phyloP scores from a whole-genome alignment of 1,139 yeast species.

The Blastobotrys illinoisensis region DNA sequence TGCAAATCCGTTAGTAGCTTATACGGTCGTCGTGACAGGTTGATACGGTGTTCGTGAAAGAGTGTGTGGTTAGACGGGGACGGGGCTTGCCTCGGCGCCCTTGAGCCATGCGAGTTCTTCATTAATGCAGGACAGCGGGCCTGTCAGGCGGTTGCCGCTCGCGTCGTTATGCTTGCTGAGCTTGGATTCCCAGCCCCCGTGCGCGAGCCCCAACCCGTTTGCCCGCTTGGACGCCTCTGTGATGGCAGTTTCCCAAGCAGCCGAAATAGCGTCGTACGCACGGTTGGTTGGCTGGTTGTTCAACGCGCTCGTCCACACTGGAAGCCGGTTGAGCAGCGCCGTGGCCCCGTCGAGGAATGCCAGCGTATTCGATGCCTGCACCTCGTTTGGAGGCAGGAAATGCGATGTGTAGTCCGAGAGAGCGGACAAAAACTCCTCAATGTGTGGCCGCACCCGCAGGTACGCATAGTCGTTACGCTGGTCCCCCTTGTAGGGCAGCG shows the following conservation, averaged over 20 bases:
- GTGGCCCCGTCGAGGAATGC: constrained; percentile 67
- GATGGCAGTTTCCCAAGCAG: constrained; percentile 67
- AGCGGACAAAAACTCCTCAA: constrained; percentile 72
- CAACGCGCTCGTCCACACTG: constrained; percentile 63
- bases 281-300: constrained; percentile 67
- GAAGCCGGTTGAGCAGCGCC: constrained; percentile 57
- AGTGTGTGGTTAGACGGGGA: no score
- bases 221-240: constrained; percentile 41
- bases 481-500: constrained; percentile 50
- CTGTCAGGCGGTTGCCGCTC: constrained; percentile 30
- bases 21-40: not conserved
- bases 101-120: constrained; percentile 24
- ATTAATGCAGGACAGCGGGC: constrained; percentile 22
- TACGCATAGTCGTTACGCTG: constrained; percentile 79
- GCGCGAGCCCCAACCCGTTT: constrained; percentile 38
- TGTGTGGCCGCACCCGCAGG: constrained; percentile 65
- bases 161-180: constrained; percentile 59
- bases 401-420: constrained; percentile 74
- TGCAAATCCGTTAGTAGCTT: not conserved
- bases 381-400: constrained; percentile 74
- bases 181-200: constrained; percentile 50
- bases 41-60: no score
- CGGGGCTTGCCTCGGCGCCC: not conserved
- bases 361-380: constrained; percentile 51
- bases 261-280: constrained; percentile 75